These are phyloP conservation scores for Deinandra increscens DNA, from an alignment of 129 eudicot species.

Conservation along the genomic window DNA sequence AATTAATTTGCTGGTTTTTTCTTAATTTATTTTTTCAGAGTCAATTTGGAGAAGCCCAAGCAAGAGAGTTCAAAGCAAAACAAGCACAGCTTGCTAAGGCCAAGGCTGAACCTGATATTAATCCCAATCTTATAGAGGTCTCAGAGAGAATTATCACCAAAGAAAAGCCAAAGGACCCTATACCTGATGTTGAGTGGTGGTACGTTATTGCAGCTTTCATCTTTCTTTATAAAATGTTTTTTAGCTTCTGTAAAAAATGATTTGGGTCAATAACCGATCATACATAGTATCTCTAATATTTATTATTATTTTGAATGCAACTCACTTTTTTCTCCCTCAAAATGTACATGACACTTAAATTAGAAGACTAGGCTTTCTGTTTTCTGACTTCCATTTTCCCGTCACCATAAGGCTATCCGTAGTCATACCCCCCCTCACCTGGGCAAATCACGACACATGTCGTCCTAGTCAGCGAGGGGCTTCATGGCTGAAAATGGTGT, in stretches of 20 bases:
- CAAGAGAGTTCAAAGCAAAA: slow-evolving; percentile 84
- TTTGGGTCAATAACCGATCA: background rate
- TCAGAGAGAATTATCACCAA: slow-evolving; percentile 76
- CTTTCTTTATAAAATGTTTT: background rate
- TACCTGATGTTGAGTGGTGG: slow-evolving; percentile 98
- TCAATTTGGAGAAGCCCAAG: slow-evolving; percentile 97
- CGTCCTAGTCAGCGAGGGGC: no score
- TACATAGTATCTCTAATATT: background rate
- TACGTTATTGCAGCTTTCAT: slow-evolving; percentile 36
- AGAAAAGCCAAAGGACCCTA: slow-evolving; percentile 83
- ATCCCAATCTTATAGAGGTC: slow-evolving; percentile 90
- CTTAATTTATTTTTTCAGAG: slow-evolving; percentile 36
- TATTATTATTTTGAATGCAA: background rate
- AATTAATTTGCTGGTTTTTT: slow-evolving; percentile 7
- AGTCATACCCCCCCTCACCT: no score
- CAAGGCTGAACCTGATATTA: slow-evolving; percentile 89
- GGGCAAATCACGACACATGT: no score
- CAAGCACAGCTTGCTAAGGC: slow-evolving; percentile 93
- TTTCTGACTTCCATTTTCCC: background rate
- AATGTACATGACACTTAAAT: background rate
- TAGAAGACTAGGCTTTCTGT: background rate
- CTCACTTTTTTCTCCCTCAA: background rate
- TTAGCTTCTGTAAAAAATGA: slow-evolving; percentile 8
- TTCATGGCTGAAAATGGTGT: no score
- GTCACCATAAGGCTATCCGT: no score